These are phyloP conservation scores for Stagonosporopsis chrysanthemi DNA, from an alignment of 2,329 filamentous ascomycete species.

Conservation along the genomic window DNA sequence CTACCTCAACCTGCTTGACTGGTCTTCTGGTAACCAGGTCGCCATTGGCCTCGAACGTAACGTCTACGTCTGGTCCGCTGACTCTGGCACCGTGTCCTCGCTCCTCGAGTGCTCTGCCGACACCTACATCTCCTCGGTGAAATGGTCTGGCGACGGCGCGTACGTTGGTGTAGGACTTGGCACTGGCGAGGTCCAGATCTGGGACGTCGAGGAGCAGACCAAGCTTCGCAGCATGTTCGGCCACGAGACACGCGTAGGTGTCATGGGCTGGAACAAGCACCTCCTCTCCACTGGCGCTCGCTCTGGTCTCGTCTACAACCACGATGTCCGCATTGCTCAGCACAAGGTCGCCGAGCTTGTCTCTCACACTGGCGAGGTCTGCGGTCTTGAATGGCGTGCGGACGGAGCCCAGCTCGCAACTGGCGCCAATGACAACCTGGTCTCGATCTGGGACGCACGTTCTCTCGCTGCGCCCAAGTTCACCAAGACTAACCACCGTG, in stretches of 20 bases:
- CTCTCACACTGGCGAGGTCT: slow-evolving; percentile 97
- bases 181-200: slow-evolving; percentile 97
- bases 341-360: slow-evolving; percentile 98
- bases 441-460: slow-evolving; percentile 98
- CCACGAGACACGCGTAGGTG: slow-evolving; percentile 93
- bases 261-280: slow-evolving; percentile 99
- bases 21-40: slow-evolving; percentile 97
- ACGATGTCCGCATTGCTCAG: slow-evolving; percentile 95
- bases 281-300: slow-evolving; percentile 93
- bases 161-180: slow-evolving; percentile 96
- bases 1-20: slow-evolving; percentile 98
- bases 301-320: slow-evolving; percentile 95
- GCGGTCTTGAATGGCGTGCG: slow-evolving; percentile 95
- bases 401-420: slow-evolving; percentile 97
- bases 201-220: slow-evolving; percentile 92
- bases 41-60: slow-evolving; percentile 96
- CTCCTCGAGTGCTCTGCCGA: slow-evolving; percentile 87
- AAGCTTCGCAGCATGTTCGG: slow-evolving; percentile 99
- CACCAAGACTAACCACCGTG: slow-evolving; percentile 99
- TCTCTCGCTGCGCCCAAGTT: slow-evolving; percentile 95
- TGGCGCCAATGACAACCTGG: slow-evolving; percentile 97
- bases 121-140: slow-evolving; percentile 97
- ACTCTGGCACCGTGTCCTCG: slow-evolving; percentile 86
- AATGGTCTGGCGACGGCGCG: slow-evolving; percentile 97
- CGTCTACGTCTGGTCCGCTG: slow-evolving; percentile 98